Evolutionary conservation across 192 early-diverging fungal genomes (phyloP).

Genomic region (Umbelopsis vinacea): DNA sequence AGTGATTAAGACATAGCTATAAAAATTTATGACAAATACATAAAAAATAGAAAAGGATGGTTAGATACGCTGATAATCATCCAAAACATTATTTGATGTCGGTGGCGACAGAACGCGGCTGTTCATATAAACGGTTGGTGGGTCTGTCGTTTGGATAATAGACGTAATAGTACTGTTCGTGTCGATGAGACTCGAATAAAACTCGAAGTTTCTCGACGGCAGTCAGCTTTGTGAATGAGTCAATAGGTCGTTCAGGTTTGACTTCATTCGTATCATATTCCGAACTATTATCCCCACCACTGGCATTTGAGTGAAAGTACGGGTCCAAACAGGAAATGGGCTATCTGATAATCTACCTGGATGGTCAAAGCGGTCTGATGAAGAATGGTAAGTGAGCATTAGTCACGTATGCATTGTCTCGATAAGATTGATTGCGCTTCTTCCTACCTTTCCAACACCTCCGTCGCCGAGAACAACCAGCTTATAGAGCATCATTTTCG

Average conservation of each 20-base stretch:
- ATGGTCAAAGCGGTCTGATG: slow-evolving; percentile 48
- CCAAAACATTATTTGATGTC: too few species aligned
- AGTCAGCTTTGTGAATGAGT: too few species aligned
- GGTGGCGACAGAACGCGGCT: too few species aligned
- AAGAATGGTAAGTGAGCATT: neutral
- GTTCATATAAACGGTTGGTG: too few species aligned
- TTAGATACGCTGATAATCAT: neutral
- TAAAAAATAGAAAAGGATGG: slow-evolving; percentile 4
- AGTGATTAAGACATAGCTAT: slow-evolving; percentile 50
- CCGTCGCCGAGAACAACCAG: slow-evolving; percentile 93
- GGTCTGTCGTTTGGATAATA: neutral
- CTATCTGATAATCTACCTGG: slow-evolving; percentile 35
- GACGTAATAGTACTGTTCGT: neutral
- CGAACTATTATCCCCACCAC: neutral
- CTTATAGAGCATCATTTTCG: slow-evolving; percentile 92
- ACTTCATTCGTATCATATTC: neutral
- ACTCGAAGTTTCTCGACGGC: too few species aligned
- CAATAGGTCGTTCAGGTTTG: too few species aligned
- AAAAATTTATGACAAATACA: slow-evolving; percentile 18
- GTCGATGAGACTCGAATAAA: too few species aligned
- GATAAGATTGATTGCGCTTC: neutral
- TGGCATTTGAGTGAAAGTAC: neutral
- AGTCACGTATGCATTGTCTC: neutral
- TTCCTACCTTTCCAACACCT: slow-evolving; percentile 64
- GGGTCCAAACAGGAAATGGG: neutral